These are phyloP conservation scores for Trametes elegans DNA, from an alignment of 768 basidiomycete species.

Conservation along the genomic window DNA sequence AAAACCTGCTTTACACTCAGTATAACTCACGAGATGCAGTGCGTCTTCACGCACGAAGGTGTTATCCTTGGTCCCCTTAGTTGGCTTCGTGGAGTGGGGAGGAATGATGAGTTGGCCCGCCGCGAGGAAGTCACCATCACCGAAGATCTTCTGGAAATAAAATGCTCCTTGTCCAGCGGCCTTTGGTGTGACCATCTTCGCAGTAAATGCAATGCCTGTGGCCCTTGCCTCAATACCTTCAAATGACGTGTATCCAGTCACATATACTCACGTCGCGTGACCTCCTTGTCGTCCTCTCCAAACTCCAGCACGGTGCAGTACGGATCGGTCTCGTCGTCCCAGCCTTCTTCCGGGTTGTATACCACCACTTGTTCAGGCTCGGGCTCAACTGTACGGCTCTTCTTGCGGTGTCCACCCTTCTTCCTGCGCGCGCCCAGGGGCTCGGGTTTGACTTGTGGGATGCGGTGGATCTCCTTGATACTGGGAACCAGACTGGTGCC, in stretches of 20 bases:
- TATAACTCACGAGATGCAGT: neutral
- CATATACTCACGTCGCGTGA: constrained; percentile 64
- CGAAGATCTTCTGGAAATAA: constrained; percentile 89
- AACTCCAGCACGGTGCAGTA: constrained; percentile 70
- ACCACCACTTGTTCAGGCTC: constrained; percentile 34
- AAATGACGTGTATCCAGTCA: neutral
- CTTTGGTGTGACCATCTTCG: constrained; percentile 61
- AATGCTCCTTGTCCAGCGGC: constrained; percentile 64
- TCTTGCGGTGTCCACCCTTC: constrained; percentile 36
- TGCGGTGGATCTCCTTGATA: constrained; percentile 62
- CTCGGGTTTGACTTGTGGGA: constrained; percentile 48
- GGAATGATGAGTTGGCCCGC: constrained; percentile 87
- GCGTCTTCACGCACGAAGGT: constrained; percentile 65
- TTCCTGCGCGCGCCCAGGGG: constrained; percentile 44
- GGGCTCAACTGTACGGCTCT: constrained; percentile 42
- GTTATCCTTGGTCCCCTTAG: constrained; percentile 90
- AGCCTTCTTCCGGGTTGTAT: constrained; percentile 58
- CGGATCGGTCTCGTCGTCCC: constrained; percentile 78
- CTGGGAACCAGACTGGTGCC: constrained; percentile 55
- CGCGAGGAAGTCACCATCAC: constrained; percentile 88
- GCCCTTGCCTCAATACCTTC: too few relatives aligned
- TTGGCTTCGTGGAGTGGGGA: constrained; percentile 75
- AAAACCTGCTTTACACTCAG: constrained; percentile 49
- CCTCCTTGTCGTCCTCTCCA: constrained; percentile 50
- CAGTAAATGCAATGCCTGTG: constrained; percentile 78